phyloP scores from a whole-genome alignment of 2,329 filamentous ascomycete genomes.

The Claviceps sp. region DNA sequence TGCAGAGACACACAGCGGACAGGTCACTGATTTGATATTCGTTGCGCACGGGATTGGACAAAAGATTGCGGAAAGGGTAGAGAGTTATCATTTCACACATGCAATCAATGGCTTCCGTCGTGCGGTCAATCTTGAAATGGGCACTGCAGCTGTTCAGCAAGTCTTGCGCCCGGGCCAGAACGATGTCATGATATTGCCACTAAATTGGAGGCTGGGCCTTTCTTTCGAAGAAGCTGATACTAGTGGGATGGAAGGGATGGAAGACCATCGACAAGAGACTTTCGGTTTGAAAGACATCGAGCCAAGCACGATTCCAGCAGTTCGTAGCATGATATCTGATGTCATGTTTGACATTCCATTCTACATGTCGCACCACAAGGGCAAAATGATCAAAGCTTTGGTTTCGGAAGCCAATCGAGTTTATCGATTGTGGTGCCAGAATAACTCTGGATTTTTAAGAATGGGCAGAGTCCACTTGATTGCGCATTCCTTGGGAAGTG shows the following conservation, averaged over 20 bases:
- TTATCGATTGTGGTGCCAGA: slow-evolving; percentile 88
- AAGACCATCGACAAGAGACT: slow-evolving; percentile 43
- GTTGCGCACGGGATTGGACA: slow-evolving; percentile 95
- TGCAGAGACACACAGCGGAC: slow-evolving; percentile 48
- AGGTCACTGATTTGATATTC: slow-evolving; percentile 76
- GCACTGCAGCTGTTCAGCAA: slow-evolving; percentile 57
- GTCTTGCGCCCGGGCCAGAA: slow-evolving; percentile 67
- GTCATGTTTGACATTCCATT: slow-evolving; percentile 98
- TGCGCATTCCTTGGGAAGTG: slow-evolving; percentile 84
- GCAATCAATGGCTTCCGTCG: slow-evolving; percentile 84
- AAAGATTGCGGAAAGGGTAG: slow-evolving; percentile 85
- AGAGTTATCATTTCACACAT: slow-evolving; percentile 95
- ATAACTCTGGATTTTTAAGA: slow-evolving; percentile 76
- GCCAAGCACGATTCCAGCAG: slow-evolving; percentile 74
- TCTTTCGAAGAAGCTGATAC: slow-evolving; percentile 71
- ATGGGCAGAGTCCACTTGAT: slow-evolving; percentile 81
- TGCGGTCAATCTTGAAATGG: slow-evolving; percentile 73
- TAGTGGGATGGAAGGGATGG: slow-evolving; percentile 39
- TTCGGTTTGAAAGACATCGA: slow-evolving; percentile 76
- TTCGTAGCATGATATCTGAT: slow-evolving; percentile 89
- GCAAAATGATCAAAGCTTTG: slow-evolving; percentile 84
- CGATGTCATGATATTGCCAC: slow-evolving; percentile 82
- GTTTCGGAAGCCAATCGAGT: slow-evolving; percentile 86
- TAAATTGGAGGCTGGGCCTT: slow-evolving; percentile 87
- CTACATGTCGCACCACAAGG: slow-evolving; percentile 91